Base-by-base conservation (phyloP, 257 asterid species). In the Plantago ovata region DNA sequence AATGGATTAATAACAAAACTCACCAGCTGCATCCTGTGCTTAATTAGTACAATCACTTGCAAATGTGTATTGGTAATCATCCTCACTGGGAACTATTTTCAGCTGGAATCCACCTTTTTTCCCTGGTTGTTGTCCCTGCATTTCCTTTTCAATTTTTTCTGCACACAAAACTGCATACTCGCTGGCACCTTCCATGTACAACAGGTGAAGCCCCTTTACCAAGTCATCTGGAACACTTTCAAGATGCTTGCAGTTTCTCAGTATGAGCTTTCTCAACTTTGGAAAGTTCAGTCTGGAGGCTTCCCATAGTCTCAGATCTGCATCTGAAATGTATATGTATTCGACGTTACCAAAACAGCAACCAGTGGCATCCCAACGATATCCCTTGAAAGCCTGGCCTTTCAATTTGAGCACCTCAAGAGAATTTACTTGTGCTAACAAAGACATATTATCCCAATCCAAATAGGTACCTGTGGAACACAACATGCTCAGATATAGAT, bases 331-430 rank as follows among this genome's bases (percentile, higher is more conserved):
- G 40, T 23, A 13, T 39, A 52, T 22, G 58, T 5, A 23, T 3
- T 52, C 19, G 19, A 52, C 39, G 9, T 22, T 12, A 22, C 0
- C 3, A 28, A 52, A 52, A 40, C 18, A 36, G 18, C 10, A 9
- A 10, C 2, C 28, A 5, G 32, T 24, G 21, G 40, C 39, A n/a
- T 24, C 39, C 58, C 58, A 52, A 22, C 13, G 23, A 13, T 13
- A 4, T 10, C 40, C 58, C 2, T 2, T 14, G 41, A 52, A 52
- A 10, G 58, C 40, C 9, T 22, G 22, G 58, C 23, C 40, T 52
- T 52, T 52, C 58, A 52, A 23, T 28, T 52, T 52, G 58, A 52
- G 58, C 18, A 23, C 58, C 58, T 22, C 40, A 2, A 52, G 58
- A 11, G 39, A 20, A 52, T 8, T 4, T 10, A 52, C 10, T 16